Conservation (phyloP, 163 green algal species). For the Scenedesmus sp. region DNA sequence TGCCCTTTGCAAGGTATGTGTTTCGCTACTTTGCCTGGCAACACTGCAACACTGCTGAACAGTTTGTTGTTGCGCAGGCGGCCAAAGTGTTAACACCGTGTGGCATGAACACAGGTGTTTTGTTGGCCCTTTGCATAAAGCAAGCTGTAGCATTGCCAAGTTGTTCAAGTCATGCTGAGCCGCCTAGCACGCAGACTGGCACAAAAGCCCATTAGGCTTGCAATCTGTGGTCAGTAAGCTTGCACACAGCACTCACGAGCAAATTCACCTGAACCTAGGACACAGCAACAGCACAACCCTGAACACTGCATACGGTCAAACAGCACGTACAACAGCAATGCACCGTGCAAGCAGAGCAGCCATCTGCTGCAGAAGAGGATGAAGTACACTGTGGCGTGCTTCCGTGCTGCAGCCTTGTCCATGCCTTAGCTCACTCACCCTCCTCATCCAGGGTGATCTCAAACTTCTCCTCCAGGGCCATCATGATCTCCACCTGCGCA, state of each 20-base stretch:
- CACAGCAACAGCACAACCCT: neutral
- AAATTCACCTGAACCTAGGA: neutral
- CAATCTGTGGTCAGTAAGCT: neutral
- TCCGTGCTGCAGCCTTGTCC: neutral
- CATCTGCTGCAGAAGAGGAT: neutral
- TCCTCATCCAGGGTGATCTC: constrained; percentile 97
- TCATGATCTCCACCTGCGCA: constrained; percentile 99
- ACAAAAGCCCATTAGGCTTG: no score
- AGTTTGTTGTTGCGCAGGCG: no score
- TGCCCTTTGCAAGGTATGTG: neutral
- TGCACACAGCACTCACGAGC: neutral
- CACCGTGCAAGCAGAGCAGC: neutral
- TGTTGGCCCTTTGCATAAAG: no score
- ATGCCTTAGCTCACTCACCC: constrained; percentile 62
- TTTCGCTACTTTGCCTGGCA: no score
- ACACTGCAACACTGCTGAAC: no score
- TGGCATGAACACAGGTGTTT: no score
- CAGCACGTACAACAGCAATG: neutral
- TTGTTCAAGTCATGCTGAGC: no score
- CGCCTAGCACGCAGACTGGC: no score
- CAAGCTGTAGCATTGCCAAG: no score
- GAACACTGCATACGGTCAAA: neutral
- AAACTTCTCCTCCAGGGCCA: constrained; percentile 99
- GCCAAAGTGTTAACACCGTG: no score
- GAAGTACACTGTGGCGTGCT: neutral